Evolutionary conservation across 2,329 filamentous ascomycete species (phyloP).

Genomic region (Fusarium aywerte): DNA sequence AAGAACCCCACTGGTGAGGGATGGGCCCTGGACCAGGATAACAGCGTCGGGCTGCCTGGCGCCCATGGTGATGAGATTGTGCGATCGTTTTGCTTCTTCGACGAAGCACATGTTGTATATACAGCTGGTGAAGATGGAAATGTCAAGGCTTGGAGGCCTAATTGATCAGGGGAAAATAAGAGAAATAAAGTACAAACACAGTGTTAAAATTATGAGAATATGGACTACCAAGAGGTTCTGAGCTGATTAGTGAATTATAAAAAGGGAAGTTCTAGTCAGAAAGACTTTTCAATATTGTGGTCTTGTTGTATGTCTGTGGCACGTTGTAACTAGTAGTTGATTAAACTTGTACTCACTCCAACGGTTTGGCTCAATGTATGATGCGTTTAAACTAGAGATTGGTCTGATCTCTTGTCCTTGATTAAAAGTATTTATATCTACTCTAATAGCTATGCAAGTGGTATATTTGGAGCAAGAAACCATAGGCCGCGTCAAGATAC

Average conservation of each 20-base stretch:
- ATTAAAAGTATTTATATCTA: slow-evolving; percentile 38
- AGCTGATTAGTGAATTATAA: not conserved
- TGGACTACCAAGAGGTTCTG: not conserved
- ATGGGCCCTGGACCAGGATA: slow-evolving; percentile 67
- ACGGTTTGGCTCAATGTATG: not conserved
- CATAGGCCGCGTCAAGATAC: slow-evolving; percentile 32
- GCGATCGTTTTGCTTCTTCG: slow-evolving; percentile 71
- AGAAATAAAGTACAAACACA: not conserved
- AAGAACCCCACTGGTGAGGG: slow-evolving; percentile 53
- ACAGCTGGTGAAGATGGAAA: slow-evolving; percentile 69
- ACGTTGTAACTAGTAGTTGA: too few species aligned
- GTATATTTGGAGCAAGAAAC: slow-evolving; percentile 35
- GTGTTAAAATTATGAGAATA: not conserved
- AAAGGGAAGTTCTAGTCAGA: not conserved
- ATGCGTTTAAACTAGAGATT: not conserved
- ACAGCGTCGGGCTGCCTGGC: slow-evolving; percentile 68
- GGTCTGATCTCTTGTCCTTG: slow-evolving; percentile 1
- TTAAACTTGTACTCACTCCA: too few species aligned
- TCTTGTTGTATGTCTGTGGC: too few species aligned
- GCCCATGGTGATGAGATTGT: slow-evolving; percentile 73
- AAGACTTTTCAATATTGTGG: too few species aligned
- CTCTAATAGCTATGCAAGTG: slow-evolving; percentile 27
- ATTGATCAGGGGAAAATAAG: slow-evolving; percentile 1
- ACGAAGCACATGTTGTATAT: slow-evolving; percentile 67
- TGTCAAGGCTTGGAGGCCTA: slow-evolving; percentile 65